Conservation (phyloP, 805 yeast species). For the Saccharomycopsis javanensis region DNA sequence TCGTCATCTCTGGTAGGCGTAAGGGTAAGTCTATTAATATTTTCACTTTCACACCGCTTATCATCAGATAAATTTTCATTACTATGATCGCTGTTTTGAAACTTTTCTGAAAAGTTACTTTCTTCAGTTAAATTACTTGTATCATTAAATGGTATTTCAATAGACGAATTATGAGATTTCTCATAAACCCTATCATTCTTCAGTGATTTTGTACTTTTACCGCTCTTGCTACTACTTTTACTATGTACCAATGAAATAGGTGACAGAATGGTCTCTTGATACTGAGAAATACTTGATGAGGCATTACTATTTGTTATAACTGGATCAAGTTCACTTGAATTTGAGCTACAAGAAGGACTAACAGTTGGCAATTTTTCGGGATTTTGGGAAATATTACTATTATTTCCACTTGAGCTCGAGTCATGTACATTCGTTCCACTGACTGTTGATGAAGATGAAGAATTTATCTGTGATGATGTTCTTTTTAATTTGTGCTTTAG, state of each 20-base stretch:
- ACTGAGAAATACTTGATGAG: background rate
- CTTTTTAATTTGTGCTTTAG: background rate
- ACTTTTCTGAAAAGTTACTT: background rate
- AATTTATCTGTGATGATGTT: background rate
- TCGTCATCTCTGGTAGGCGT: background rate
- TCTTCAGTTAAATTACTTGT: background rate
- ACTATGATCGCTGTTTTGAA: background rate
- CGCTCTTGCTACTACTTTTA: background rate
- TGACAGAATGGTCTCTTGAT: background rate
- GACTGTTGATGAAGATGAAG: background rate
- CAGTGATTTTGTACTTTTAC: background rate
- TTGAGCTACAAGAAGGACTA: background rate
- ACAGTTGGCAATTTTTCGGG: background rate
- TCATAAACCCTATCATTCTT: background rate
- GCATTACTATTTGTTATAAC: background rate
- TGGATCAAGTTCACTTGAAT: background rate
- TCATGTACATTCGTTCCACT: background rate
- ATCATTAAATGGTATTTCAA: background rate
- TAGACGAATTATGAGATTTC: background rate
- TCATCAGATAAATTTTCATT: background rate
- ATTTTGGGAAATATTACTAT: background rate
- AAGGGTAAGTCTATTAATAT: background rate
- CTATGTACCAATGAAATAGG: background rate
- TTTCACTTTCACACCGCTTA: background rate
- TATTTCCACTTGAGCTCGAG: background rate